phyloP scores from a whole-genome alignment of 2,329 filamentous ascomycete species.

The Colletotrichum sp. region DNA sequence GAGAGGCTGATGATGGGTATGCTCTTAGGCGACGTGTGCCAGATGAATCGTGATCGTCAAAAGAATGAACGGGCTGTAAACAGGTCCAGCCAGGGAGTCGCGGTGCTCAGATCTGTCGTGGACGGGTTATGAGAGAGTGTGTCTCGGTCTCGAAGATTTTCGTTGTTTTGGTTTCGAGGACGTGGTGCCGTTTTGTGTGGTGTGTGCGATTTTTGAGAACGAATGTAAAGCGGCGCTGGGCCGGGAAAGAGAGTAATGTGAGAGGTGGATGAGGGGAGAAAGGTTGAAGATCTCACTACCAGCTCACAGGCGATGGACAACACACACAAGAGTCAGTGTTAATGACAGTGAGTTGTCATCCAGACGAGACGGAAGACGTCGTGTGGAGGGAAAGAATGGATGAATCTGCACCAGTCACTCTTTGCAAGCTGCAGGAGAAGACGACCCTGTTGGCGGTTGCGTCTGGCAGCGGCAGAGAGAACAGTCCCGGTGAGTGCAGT shows the following conservation, averaged over 20 bases:
- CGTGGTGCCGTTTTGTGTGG: background rate
- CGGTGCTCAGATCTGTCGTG: background rate
- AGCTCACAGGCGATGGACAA: slow-evolving; percentile 15
- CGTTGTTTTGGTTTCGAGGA: background rate
- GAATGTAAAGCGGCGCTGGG: slow-evolving; percentile 22
- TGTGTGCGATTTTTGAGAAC: background rate
- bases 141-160: background rate
- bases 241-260: slow-evolving; percentile 19
- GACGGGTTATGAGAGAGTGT: background rate
- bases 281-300: slow-evolving; percentile 8
- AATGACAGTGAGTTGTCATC: background rate
- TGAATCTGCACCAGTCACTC: slow-evolving; percentile 21
- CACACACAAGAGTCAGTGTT: background rate
- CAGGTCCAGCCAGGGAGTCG: slow-evolving; percentile 8
- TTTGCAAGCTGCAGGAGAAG: slow-evolving; percentile 6
- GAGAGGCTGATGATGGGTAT: slow-evolving; percentile 1
- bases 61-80: slow-evolving; percentile 17
- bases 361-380: background rate
- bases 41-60: slow-evolving; percentile 3
- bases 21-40: background rate
- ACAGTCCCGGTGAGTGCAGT: slow-evolving; percentile 18
- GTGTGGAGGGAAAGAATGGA: slow-evolving; percentile 20
- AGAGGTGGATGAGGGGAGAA: slow-evolving; percentile 15
- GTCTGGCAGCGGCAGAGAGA: background rate
- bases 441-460: background rate